Evolutionary conservation across 768 basidiomycete species (phyloP), one percentile per base, ranked within the genome.

Genomic region (Boletellus emodensis): DNA sequence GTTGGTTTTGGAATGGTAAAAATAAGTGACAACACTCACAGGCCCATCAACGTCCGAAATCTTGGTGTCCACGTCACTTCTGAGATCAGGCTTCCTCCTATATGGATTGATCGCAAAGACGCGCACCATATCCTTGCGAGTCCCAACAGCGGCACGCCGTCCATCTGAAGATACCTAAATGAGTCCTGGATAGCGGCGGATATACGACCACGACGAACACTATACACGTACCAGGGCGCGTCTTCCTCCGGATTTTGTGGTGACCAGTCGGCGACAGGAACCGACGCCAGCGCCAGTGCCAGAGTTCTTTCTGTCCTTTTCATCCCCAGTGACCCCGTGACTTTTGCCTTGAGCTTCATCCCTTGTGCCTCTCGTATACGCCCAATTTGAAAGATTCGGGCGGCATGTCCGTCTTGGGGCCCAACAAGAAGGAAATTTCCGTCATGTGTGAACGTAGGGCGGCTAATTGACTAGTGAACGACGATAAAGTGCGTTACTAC

Each of bases 51-150:
- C 66, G 55, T 90, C 86, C 61, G 70, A 64, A 0, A 89, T 82
- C 59, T 71, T 71, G 6, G 78, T 80, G 34, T 78, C 74, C 48
- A 84, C 56, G 67, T 87, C 84, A 43, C 85, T 84, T 34, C 65
- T 64, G 30, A 79, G 67, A 68, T 90, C 83, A 2, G 84, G 72
- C 32, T 72, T 72, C 4, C 90, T 86, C 1, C 88, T 90, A 51
- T 84, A 84, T 4, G 88, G 88, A 62, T 90, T 87, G 8, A 84
- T 72, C 8, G 84, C 80, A 61, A 90, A 92, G 1, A 91, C 69
- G 67, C 92, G 88, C 18, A 84, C 67, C 0, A 82, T 86, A 48
- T 81, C 65, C 56, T 82, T 82, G 61, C 72, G 60, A 35, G 84
- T 89, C 17, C 75, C 79, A 33, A 90, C 66, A 3, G 81, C 88